Evolutionary conservation across 2,329 filamentous ascomycete species (phyloP).

Genomic region (Botrytis fragariae): DNA sequence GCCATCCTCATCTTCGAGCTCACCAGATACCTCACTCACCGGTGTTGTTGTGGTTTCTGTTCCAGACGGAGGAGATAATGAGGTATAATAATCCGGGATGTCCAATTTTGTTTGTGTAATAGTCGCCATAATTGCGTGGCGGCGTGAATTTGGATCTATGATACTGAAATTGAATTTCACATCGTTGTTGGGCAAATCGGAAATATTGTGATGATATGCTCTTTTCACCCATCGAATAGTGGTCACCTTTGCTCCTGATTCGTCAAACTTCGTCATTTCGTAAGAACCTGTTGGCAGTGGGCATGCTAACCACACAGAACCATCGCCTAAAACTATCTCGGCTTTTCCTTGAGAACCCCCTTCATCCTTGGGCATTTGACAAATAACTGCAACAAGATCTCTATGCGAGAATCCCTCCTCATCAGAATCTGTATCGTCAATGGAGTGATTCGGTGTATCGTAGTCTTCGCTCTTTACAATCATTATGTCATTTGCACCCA

Average conservation of each 20-base stretch:
- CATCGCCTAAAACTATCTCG: slow-evolving; percentile 66
- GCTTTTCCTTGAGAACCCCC: slow-evolving; percentile 42
- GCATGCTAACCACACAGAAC: slow-evolving; percentile 56
- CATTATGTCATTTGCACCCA: slow-evolving; percentile 68
- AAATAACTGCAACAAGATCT: slow-evolving; percentile 67
- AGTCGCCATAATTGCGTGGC: slow-evolving; percentile 72
- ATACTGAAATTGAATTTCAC: slow-evolving; percentile 73
- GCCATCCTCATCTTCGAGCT: slow-evolving; percentile 15
- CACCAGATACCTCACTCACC: slow-evolving; percentile 20
- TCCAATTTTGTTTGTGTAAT: slow-evolving; percentile 63
- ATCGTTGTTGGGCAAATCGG: slow-evolving; percentile 39
- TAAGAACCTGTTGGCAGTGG: slow-evolving; percentile 57
- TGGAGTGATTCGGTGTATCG: slow-evolving; percentile 44
- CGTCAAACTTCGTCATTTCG: slow-evolving; percentile 57
- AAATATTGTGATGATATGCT: slow-evolving; percentile 39
- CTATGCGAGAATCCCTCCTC: slow-evolving; percentile 50
- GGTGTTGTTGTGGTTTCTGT: slow-evolving; percentile 43
- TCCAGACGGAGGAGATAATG: slow-evolving; percentile 50
- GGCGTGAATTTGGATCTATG: slow-evolving; percentile 64
- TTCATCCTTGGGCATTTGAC: slow-evolving; percentile 55
- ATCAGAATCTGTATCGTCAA: slow-evolving; percentile 52
- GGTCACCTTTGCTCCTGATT: slow-evolving; percentile 52
- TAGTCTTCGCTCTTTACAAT: slow-evolving; percentile 71
- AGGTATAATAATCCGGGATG: slow-evolving; percentile 65
- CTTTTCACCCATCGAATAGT: slow-evolving; percentile 69